These are phyloP conservation scores for Lactarius indigo DNA, from an alignment of 768 basidiomycete species.

Conservation along the genomic window DNA sequence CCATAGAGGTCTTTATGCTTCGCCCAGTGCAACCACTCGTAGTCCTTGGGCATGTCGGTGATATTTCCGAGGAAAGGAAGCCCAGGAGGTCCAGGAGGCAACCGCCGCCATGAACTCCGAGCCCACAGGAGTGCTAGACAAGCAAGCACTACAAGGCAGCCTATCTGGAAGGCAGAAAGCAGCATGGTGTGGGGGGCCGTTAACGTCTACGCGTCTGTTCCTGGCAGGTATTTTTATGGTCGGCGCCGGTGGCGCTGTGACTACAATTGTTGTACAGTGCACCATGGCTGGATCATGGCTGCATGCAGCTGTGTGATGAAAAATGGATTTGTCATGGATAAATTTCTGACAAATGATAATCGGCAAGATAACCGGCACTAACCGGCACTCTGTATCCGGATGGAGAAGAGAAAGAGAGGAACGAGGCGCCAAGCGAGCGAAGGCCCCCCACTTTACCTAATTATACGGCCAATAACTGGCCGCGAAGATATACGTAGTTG, in stretches of 20 bases:
- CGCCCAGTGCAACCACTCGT: slow-evolving; percentile 17
- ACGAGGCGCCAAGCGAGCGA: neutral
- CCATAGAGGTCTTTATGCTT: slow-evolving; percentile 14
- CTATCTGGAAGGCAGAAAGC: neutral
- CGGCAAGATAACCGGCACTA: neutral
- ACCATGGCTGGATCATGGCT: neutral
- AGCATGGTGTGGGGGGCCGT: neutral
- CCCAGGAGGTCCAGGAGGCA: slow-evolving; percentile 18
- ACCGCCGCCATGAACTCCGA: neutral
- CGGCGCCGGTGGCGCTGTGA: neutral
- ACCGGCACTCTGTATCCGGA: too few relatives aligned
- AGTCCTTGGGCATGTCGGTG: slow-evolving; percentile 2
- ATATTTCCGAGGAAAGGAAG: slow-evolving; percentile 17
- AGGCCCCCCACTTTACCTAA: neutral
- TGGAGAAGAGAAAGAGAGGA: too few relatives aligned
- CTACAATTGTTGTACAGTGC: too few relatives aligned
- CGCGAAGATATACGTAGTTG: neutral
- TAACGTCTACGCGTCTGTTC: neutral
- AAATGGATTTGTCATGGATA: neutral
- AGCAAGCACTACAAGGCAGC: neutral
- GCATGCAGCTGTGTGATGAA: neutral
- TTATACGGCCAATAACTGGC: neutral
- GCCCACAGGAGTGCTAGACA: neutral
- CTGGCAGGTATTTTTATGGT: neutral
- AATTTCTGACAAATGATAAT: neutral